Conservation (phyloP, 1,284 basidiomycete species). For the Trichosporon sp. region DNA sequence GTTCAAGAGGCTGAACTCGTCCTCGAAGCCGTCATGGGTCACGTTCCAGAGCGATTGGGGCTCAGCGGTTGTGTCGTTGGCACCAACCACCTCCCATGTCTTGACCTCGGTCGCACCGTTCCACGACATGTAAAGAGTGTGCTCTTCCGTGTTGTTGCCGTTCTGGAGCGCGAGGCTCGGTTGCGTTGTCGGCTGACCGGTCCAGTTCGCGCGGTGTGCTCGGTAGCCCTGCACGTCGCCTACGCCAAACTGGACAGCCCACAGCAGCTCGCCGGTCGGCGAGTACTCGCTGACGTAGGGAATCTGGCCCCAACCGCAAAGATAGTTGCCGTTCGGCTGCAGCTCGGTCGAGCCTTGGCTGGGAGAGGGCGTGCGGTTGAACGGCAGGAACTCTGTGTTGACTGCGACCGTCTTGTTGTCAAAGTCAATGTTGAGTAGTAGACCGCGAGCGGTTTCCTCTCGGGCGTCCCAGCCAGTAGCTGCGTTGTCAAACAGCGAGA, state of each 20-base stretch:
- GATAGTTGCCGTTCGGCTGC: slow-evolving; percentile 35
- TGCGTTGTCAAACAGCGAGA: slow-evolving; percentile 49
- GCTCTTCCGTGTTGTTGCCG: slow-evolving; percentile 19
- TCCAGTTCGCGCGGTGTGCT: slow-evolving; percentile 39
- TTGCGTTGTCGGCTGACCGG: slow-evolving; percentile 36
- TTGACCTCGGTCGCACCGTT: slow-evolving; percentile 50
- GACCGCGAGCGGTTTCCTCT: slow-evolving; percentile 36
- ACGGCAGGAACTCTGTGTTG: slow-evolving; percentile 34
- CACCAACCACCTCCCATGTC: slow-evolving; percentile 35
- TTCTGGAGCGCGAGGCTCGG: slow-evolving; percentile 33
- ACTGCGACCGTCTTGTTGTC: slow-evolving; percentile 35
- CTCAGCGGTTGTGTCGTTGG: slow-evolving; percentile 19
- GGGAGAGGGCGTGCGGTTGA: slow-evolving; percentile 33
- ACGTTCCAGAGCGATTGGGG: slow-evolving; percentile 22
- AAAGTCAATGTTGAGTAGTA: slow-evolving; percentile 42
- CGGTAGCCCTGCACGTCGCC: slow-evolving; percentile 45
- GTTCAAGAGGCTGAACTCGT: slow-evolving; percentile 43
- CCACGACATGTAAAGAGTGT: slow-evolving; percentile 40
- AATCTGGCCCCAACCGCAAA: slow-evolving; percentile 37
- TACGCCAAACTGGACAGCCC: slow-evolving; percentile 43
- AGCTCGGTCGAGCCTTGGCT: slow-evolving; percentile 44
- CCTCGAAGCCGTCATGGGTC: slow-evolving; percentile 40
- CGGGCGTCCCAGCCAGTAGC: slow-evolving; percentile 34
- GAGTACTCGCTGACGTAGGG: slow-evolving; percentile 39
- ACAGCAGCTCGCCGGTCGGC: slow-evolving; percentile 38